phyloP scores from a whole-genome alignment of 352 stramenopile genomes.

The Blastocystis sp. region DNA sequence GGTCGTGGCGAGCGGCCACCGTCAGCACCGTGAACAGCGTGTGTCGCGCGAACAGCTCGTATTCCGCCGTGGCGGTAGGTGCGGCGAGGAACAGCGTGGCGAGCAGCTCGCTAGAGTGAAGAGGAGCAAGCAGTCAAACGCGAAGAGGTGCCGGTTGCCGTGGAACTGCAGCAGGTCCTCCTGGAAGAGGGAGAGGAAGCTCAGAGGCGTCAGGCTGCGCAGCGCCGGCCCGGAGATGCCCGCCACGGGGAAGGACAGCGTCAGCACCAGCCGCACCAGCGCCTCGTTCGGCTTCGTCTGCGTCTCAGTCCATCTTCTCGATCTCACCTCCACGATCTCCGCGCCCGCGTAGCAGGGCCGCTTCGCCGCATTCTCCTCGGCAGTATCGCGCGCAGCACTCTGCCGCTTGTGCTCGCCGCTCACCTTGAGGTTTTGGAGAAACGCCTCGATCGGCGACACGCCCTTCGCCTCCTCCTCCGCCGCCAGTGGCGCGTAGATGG shows the following conservation, averaged over 20 bases:
- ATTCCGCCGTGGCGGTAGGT: neutral
- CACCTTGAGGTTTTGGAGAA: neutral
- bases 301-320: neutral
- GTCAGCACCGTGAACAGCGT: neutral
- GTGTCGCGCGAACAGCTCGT: conserved; percentile 8
- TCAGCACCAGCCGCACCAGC: conserved; percentile 3
- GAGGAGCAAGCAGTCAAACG: neutral
- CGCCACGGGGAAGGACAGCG: neutral
- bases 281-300: neutral
- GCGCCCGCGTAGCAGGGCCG: neutral
- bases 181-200: conserved; percentile 5
- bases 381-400: neutral
- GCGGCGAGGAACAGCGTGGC: neutral
- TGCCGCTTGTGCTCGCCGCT: neutral
- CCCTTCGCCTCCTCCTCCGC: too few relatives aligned
- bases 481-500: too few relatives aligned
- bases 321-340: too few relatives aligned
- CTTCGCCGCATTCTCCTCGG: neutral
- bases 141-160: conserved; percentile 20
- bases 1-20: neutral
- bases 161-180: neutral
- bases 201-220: conserved; percentile 8
- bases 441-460: neutral
- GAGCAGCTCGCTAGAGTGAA: conserved; percentile 6
- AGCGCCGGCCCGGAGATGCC: neutral